phyloP scores from a whole-genome alignment of 805 yeast species.

The Groenewaldozyma salmanticensis region DNA sequence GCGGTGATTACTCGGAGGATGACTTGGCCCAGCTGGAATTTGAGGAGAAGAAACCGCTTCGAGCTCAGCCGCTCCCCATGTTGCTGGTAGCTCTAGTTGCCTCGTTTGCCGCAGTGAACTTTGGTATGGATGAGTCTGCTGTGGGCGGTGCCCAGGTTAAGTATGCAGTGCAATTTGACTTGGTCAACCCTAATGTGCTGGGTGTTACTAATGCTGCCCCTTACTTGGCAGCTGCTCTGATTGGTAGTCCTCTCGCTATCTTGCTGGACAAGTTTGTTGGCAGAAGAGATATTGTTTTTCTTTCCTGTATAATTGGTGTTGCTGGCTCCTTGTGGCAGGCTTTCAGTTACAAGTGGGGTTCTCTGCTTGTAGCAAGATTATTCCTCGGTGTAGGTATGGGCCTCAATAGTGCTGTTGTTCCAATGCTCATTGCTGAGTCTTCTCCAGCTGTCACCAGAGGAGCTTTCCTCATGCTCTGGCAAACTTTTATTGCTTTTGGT shows the following conservation, averaged over 20 bases:
- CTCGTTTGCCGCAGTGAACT: slow-evolving; percentile 4
- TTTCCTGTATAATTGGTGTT: slow-evolving; percentile 52
- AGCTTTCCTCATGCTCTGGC: slow-evolving; percentile 58
- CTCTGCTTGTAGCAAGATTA: slow-evolving; percentile 56
- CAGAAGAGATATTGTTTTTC: slow-evolving; percentile 57
- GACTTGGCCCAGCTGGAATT: background rate
- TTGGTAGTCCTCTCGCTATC: slow-evolving; percentile 60
- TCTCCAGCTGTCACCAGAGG: slow-evolving; percentile 72
- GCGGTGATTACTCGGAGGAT: background rate
- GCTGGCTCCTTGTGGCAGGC: slow-evolving; percentile 64
- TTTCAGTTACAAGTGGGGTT: slow-evolving; percentile 48
- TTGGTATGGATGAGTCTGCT: slow-evolving; percentile 69
- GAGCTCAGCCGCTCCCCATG: slow-evolving; percentile 1
- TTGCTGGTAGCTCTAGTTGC: slow-evolving; percentile 2
- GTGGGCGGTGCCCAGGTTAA: slow-evolving; percentile 62
- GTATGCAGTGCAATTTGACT: slow-evolving; percentile 47
- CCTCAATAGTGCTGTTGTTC: slow-evolving; percentile 35
- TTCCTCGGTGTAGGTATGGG: slow-evolving; percentile 49
- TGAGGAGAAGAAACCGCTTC: background rate
- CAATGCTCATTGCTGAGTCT: slow-evolving; percentile 66
- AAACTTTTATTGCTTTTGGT: slow-evolving; percentile 55
- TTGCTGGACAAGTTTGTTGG: slow-evolving; percentile 47
- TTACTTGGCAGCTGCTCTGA: slow-evolving; percentile 49
- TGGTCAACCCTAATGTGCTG: slow-evolving; percentile 38
- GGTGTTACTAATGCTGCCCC: slow-evolving; percentile 67